phyloP scores from a whole-genome alignment of 2,329 filamentous ascomycete genomes.

The Verticillium longisporum region DNA sequence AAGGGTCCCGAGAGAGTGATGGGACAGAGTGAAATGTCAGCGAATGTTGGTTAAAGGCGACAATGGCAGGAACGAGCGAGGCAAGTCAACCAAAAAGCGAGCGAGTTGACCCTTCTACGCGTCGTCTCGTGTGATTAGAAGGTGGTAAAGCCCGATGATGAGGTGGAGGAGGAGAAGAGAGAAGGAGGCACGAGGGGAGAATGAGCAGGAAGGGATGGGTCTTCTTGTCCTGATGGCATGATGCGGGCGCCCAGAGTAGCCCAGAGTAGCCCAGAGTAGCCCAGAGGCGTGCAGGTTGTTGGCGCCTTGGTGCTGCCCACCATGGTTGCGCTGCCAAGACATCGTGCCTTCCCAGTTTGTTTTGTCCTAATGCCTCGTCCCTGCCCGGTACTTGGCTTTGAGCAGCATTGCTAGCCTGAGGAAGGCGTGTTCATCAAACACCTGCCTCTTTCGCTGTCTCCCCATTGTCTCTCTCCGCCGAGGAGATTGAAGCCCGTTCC shows the following conservation, averaged over 20 bases:
- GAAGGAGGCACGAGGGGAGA: background rate
- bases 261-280: background rate
- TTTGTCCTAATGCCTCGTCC: background rate
- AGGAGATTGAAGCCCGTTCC: background rate
- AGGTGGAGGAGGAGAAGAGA: background rate
- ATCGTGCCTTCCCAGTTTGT: background rate
- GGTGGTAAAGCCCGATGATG: constrained; percentile 4
- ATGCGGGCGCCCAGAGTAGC: too few species aligned
- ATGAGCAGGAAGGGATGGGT: background rate
- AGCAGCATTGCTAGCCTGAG: background rate
- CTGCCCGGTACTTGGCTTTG: background rate
- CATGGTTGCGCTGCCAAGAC: background rate
- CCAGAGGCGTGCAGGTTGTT: background rate
- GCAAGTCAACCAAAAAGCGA: background rate
- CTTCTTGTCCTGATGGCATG: background rate
- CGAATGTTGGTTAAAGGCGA: constrained; percentile 2
- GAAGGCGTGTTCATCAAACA: background rate
- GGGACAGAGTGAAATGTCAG: constrained; percentile 1
- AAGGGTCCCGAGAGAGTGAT: constrained; percentile 8
- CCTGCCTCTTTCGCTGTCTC: background rate
- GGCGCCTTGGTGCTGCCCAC: background rate
- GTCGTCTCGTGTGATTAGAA: background rate
- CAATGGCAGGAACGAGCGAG: background rate
- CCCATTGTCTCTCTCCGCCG: too few species aligned
- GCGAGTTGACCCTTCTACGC: background rate